phyloP scores from a whole-genome alignment of 306 rosid genomes.

The Vachellia collinsii region DNA sequence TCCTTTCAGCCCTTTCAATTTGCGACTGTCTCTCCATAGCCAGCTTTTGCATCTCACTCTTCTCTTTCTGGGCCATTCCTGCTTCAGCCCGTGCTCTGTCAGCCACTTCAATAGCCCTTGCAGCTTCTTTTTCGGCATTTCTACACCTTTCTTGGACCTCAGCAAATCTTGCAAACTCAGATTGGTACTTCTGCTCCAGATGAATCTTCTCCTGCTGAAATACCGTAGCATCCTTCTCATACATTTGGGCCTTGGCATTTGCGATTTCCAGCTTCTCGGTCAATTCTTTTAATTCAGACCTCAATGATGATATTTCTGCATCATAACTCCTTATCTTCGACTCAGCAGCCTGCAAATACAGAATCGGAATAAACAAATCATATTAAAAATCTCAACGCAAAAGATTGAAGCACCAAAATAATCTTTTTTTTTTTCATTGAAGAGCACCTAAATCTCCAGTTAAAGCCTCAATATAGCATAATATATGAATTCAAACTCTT shows the following conservation, averaged over 20 bases:
- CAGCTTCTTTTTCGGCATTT: constrained; percentile 70
- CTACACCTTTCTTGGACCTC: constrained; percentile 72
- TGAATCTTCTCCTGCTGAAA: constrained; percentile 71
- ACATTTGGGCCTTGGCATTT: constrained; percentile 62
- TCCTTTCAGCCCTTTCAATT: constrained; percentile 76
- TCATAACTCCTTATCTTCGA: constrained; percentile 71
- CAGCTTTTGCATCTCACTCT: constrained; percentile 79
- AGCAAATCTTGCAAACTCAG: constrained; percentile 65
- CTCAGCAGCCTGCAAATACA: constrained; percentile 68
- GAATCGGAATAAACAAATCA: not conserved
- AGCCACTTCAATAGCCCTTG: constrained; percentile 70
- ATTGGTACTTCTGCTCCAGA: constrained; percentile 66
- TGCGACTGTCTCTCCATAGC: constrained; percentile 72
- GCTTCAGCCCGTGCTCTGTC: constrained; percentile 76
- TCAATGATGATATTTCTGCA: constrained; percentile 57
- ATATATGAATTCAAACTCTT: not conserved
- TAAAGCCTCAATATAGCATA: not conserved
- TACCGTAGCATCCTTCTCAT: constrained; percentile 67
- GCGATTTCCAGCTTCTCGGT: constrained; percentile 59
- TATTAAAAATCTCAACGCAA: not conserved
- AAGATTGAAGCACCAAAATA: not conserved
- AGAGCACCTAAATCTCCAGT: not conserved
- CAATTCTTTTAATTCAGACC: constrained; percentile 59
- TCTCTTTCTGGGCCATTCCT: constrained; percentile 65
- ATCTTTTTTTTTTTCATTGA: not conserved